A percentile compares a stretch with the other conserved stretches of the same genome.
phyloP scores from a whole-genome alignment of 345 rosid genomes.

The Syzygium oleosum region DNA sequence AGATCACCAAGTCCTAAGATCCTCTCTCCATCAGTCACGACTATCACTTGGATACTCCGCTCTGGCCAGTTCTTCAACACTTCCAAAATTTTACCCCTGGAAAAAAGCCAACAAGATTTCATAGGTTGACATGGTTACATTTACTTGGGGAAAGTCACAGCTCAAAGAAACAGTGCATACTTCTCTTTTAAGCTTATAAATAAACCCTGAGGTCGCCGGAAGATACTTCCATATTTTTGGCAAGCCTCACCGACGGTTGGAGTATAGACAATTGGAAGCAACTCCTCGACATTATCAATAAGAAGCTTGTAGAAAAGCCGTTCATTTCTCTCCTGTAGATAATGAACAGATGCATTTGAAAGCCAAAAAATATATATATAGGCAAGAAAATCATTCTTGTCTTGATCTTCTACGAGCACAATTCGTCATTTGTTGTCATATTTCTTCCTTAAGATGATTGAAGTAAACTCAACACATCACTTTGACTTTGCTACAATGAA shows the following conservation, averaged over 20 bases:
- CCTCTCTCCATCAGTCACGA: constrained; percentile 92
- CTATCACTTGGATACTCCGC: constrained; percentile 79
- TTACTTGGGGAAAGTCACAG: background rate
- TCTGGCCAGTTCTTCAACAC: constrained; percentile 94
- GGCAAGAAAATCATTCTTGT: background rate
- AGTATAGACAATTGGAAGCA: constrained; percentile 86
- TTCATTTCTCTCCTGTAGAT: constrained; percentile 74
- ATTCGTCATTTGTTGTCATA: background rate
- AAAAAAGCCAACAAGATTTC: background rate
- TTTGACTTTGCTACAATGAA: background rate
- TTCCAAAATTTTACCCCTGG: constrained; percentile 82
- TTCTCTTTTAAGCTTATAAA: constrained; percentile 88
- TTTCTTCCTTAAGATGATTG: background rate
- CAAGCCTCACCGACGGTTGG: constrained; percentile 98
- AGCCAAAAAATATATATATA: background rate
- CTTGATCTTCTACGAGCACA: background rate
- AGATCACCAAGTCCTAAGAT: constrained; percentile 96
- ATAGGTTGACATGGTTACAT: background rate
- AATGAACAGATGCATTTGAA: background rate
- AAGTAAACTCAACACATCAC: background rate
- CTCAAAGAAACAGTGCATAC: constrained; percentile 18
- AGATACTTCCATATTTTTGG: constrained; percentile 87
- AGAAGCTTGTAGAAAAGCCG: constrained; percentile 80
- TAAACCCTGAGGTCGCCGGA: constrained; percentile 93
- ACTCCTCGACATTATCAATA: constrained; percentile 85